Evolutionary conservation across 2,329 filamentous ascomycete species (phyloP).

Genomic region (Blastomyces silverae): DNA sequence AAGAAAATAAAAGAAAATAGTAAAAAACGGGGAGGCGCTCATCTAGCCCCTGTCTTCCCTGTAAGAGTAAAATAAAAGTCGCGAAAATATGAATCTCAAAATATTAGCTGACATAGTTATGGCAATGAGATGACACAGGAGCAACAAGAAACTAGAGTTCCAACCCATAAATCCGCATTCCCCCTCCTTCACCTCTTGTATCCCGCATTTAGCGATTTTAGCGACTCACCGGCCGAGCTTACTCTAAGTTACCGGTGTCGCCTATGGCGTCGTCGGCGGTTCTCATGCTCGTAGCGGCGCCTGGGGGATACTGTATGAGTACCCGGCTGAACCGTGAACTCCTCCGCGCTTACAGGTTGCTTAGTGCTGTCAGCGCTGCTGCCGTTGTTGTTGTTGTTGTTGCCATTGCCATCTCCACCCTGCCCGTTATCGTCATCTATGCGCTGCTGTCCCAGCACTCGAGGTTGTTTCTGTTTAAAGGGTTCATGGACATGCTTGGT

Average conservation of each 20-base stretch:
- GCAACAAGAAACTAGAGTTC: too few species aligned
- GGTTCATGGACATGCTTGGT: not conserved
- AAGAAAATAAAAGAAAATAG: too few species aligned
- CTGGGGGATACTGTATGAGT: not conserved
- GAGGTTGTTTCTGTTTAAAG: not conserved
- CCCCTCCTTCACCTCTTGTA: not conserved
- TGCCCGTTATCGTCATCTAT: not conserved
- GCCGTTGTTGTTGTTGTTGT: not conserved
- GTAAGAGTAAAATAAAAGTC: not conserved
- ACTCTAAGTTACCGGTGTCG: not conserved
- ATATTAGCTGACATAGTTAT: too few species aligned
- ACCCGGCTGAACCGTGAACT: not conserved
- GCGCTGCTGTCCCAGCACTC: not conserved
- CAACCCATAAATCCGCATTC: too few species aligned
- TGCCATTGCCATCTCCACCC: not conserved
- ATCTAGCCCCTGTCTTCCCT: not conserved
- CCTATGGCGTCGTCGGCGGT: not conserved
- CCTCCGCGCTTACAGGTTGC: not conserved
- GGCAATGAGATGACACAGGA: too few species aligned
- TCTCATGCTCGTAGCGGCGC: not conserved
- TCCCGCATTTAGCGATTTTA: not conserved
- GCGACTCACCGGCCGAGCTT: not conserved
- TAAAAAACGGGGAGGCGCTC: not conserved
- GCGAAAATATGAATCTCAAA: not conserved
- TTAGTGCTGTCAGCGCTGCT: not conserved